These are phyloP conservation scores for Fusarium pininemorale DNA, from an alignment of 2,329 filamentous ascomycete genomes.

Conservation along the genomic window DNA sequence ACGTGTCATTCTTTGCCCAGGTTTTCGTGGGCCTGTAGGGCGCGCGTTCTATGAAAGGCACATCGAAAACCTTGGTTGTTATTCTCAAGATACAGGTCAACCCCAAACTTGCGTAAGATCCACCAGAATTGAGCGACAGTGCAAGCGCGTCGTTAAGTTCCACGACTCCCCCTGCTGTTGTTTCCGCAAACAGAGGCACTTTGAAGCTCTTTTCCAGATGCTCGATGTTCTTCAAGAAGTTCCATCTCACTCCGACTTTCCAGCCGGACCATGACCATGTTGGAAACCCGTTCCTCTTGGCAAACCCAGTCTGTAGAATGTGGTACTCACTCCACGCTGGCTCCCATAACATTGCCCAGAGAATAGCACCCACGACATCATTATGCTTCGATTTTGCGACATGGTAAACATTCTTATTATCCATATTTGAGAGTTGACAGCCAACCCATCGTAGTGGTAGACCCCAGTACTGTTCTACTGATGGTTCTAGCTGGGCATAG, in stretches of 20 bases:
- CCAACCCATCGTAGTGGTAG: background rate
- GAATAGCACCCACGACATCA: background rate
- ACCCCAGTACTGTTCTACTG: background rate
- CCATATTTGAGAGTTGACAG: background rate
- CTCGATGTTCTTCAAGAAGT: fast-evolving
- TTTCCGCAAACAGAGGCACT: background rate
- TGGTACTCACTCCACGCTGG: background rate
- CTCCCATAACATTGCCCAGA: background rate
- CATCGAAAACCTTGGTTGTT: background rate
- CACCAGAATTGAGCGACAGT: fast-evolving
- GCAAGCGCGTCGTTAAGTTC: fast-evolving
- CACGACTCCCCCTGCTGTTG: fast-evolving
- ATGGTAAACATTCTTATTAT: fast-evolving
- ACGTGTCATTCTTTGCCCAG: background rate
- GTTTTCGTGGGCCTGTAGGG: background rate
- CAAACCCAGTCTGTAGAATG: background rate
- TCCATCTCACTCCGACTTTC: background rate
- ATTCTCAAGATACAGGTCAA: background rate
- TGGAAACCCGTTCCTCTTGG: background rate
- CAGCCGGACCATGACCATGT: background rate
- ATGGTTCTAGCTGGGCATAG: background rate
- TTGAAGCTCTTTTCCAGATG: background rate
- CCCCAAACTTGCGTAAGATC: fast-evolving
- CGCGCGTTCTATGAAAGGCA: background rate
- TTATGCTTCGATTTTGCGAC: background rate